These are phyloP conservation scores for Priceomyces castillae DNA, from an alignment of 805 yeast species.

Conservation along the genomic window DNA sequence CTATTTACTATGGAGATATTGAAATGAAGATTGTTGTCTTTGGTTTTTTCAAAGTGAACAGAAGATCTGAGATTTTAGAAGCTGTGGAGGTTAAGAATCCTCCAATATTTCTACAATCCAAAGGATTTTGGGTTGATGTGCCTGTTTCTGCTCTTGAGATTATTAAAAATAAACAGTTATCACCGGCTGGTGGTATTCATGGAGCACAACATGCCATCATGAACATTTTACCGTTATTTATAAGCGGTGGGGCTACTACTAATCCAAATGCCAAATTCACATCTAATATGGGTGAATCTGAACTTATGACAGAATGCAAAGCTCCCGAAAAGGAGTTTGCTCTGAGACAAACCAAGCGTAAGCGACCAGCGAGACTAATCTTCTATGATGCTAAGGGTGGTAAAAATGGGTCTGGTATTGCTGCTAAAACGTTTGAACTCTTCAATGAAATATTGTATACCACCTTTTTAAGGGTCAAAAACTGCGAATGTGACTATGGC, in stretches of 20 bases:
- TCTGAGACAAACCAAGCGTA: constrained; percentile 61
- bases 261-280: constrained; percentile 30
- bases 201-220: constrained; percentile 92
- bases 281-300: constrained; percentile 42
- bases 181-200: constrained; percentile 89
- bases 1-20: constrained; percentile 74
- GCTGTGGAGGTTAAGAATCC: constrained; percentile 92
- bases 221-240: constrained; percentile 70
- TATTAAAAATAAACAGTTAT: constrained; percentile 56
- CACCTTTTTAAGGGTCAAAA: constrained; percentile 56
- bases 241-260: constrained; percentile 63
- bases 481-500: constrained; percentile 73
- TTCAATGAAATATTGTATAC: constrained; percentile 62
- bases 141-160: constrained; percentile 62
- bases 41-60: constrained; percentile 88
- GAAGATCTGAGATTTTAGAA: constrained; percentile 76
- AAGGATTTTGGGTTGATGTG: constrained; percentile 91
- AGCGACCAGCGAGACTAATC: constrained; percentile 82
- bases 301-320: constrained; percentile 89
- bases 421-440: constrained; percentile 76
- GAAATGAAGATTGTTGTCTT: constrained; percentile 74
- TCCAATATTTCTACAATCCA: constrained; percentile 63
- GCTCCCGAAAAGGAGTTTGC: constrained; percentile 97
- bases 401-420: constrained; percentile 71
- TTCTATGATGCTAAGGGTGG: constrained; percentile 87